Evolutionary conservation across 345 rosid genomes (phyloP).

Genomic region (Syzygium jambos): DNA sequence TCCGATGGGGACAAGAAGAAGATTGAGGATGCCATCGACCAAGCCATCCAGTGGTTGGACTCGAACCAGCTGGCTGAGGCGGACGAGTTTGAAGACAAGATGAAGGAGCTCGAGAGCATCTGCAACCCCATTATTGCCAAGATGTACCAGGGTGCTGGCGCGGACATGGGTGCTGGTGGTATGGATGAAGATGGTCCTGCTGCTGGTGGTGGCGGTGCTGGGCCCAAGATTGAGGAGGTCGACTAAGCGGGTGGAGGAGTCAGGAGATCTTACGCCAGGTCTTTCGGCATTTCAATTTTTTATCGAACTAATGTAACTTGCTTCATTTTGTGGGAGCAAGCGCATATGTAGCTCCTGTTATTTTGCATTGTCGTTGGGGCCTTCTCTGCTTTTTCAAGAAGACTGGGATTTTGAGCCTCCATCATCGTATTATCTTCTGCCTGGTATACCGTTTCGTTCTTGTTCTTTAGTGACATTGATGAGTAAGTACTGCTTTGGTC

Average conservation of each 20-base stretch:
- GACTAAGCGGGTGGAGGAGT: constrained; percentile 19
- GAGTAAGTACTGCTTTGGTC: neutral
- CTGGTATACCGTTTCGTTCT: neutral
- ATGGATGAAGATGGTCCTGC: constrained; percentile 7
- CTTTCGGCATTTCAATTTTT: neutral
- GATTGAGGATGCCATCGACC: neutral
- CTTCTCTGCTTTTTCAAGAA: neutral
- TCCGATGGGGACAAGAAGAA: neutral
- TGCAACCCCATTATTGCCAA: neutral
- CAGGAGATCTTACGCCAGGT: neutral
- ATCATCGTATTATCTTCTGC: neutral
- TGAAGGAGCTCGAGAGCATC: neutral
- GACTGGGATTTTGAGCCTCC: neutral
- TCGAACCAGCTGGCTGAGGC: neutral
- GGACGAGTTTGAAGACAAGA: neutral
- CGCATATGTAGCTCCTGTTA: neutral
- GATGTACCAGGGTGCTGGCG: neutral
- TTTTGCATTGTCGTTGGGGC: neutral
- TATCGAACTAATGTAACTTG: neutral
- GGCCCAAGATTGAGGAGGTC: constrained; percentile 62
- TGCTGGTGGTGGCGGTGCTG: constrained; percentile 24
- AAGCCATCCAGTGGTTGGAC: neutral
- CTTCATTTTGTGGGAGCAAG: neutral
- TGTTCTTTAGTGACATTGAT: neutral
- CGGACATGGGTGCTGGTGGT: neutral